These are phyloP conservation scores for Ambrosia artemisiifolia DNA, from an alignment of 129 eudicot genomes.

Conservation along the genomic window DNA sequence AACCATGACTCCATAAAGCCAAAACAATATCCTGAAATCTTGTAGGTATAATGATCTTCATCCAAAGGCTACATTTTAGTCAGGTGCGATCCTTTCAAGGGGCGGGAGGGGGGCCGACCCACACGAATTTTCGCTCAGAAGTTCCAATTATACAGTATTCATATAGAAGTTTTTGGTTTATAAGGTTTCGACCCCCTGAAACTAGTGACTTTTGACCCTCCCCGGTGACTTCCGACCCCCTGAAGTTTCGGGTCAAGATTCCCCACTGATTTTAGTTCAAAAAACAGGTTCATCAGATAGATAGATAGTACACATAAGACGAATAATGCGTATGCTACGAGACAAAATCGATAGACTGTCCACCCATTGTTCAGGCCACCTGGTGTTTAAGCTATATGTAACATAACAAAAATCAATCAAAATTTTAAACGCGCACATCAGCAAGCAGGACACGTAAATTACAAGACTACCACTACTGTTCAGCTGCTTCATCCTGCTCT, in stretches of 20 bases:
- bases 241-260: too few species aligned
- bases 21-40: background rate
- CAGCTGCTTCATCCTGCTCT: slow-evolving; percentile 11
- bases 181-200: too few species aligned
- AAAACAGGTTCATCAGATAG: background rate
- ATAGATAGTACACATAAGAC: background rate
- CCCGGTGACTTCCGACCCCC: too few species aligned
- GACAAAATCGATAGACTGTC: background rate
- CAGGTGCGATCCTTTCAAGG: too few species aligned
- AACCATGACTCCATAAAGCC: background rate
- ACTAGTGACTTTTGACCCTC: too few species aligned
- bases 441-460: background rate
- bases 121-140: too few species aligned
- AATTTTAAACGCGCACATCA: slow-evolving; percentile 2
- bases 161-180: too few species aligned
- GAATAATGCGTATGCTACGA: background rate
- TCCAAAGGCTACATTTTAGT: background rate
- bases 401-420: slow-evolving; percentile 16
- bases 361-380: background rate
- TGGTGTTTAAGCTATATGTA: slow-evolving; percentile 6
- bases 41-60: background rate
- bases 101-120: too few species aligned
- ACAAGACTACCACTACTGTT: slow-evolving; percentile 19
- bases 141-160: too few species aligned
- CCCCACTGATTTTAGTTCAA: background rate